Evolutionary conservation across 2,329 filamentous ascomycete species (phyloP).

Genomic region (Parafenestella ontariensis): DNA sequence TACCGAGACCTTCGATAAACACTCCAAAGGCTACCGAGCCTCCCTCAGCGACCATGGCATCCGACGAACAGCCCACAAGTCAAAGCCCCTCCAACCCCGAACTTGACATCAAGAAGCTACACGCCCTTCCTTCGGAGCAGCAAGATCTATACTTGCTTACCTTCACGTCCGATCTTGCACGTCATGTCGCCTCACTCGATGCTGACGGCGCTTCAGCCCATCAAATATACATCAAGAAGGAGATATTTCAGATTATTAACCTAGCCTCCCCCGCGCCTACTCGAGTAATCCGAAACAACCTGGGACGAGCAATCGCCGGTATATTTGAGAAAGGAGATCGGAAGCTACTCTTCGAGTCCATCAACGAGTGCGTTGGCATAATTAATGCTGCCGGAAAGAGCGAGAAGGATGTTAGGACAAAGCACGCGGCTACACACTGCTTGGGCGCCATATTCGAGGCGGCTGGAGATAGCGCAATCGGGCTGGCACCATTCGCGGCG

Average conservation of each 20-base stretch:
- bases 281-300: constrained; percentile 85
- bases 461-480: constrained; percentile 93
- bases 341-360: constrained; percentile 90
- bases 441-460: constrained; percentile 87
- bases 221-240: constrained; percentile 90
- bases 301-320: constrained; percentile 82
- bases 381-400: constrained; percentile 73
- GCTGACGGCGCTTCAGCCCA: constrained; percentile 84
- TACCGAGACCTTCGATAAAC: constrained; percentile 6
- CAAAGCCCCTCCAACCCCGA: constrained; percentile 66
- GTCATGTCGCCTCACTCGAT: constrained; percentile 77
- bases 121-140: constrained; percentile 88
- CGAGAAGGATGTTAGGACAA: constrained; percentile 78
- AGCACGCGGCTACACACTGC: constrained; percentile 87
- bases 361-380: constrained; percentile 83
- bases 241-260: constrained; percentile 91
- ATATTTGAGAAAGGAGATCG: constrained; percentile 86
- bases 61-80: constrained; percentile 42
- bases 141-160: constrained; percentile 93
- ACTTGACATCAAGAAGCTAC: constrained; percentile 88
- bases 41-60: constrained; percentile 31
- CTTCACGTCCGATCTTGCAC: constrained; percentile 82
- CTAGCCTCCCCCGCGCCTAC: constrained; percentile 82
- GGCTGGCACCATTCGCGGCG: constrained; percentile 77
- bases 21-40: constrained; percentile 13